Evolutionary conservation across 352 stramenopile species (phyloP).

Genomic region (Globisporangium orthogonon): DNA sequence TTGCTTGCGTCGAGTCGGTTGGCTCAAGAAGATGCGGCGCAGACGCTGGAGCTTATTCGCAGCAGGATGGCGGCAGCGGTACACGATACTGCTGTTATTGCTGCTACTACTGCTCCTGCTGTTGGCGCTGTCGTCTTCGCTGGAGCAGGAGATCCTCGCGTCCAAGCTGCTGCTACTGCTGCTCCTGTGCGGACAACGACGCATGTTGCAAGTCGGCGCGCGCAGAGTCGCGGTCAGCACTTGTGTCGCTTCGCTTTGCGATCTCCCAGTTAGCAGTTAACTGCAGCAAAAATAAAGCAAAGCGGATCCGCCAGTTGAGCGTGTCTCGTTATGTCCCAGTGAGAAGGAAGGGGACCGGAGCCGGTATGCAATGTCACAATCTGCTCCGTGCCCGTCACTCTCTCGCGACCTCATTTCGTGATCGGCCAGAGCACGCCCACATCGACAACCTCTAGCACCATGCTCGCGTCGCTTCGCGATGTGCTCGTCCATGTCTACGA

Average conservation of each 20-base stretch:
- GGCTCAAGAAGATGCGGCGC: constrained; percentile 64
- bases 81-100: constrained; percentile 11
- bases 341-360: too few relatives aligned
- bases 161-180: constrained; percentile 14
- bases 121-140: background rate
- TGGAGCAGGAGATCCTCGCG: constrained; percentile 14
- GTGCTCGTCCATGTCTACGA: constrained; percentile 9
- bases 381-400: too few relatives aligned
- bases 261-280: background rate
- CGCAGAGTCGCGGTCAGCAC: background rate
- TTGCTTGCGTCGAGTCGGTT: constrained; percentile 17
- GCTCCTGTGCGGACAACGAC: background rate
- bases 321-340: background rate
- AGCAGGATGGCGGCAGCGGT: constrained; percentile 16
- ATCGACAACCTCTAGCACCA: background rate
- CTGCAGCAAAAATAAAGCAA: background rate
- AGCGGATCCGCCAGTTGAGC: background rate
- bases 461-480: constrained; percentile 6
- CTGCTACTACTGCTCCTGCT: constrained; percentile 10
- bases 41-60: constrained; percentile 41
- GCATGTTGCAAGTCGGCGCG: background rate
- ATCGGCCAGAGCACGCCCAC: background rate
- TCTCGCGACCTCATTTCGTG: background rate
- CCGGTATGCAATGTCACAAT: background rate
- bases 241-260: background rate